Evolutionary conservation across 2,329 filamentous ascomycete species (phyloP).

Genomic region (Trichoderma endophyticum): DNA sequence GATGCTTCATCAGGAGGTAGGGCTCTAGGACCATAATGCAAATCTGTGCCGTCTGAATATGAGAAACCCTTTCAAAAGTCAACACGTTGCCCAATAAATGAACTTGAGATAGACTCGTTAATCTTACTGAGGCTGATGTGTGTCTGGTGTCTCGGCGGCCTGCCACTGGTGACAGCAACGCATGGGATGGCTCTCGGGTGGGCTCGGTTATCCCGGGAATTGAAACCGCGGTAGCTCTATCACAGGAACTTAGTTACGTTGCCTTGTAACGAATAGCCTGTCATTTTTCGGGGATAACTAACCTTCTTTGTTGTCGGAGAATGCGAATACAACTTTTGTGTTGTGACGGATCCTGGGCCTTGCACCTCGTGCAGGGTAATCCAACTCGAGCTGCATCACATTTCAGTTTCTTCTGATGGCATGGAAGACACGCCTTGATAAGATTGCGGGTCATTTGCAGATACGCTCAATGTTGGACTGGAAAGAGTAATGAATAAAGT

Average conservation of each 20-base stretch:
- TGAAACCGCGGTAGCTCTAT: not conserved
- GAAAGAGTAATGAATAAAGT: not conserved
- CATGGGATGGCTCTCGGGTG: not conserved
- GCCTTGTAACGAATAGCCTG: not conserved
- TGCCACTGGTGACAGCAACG: not conserved
- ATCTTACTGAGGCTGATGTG: not conserved
- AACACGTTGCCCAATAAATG: fast-evolving
- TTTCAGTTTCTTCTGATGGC: not conserved
- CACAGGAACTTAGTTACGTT: not conserved
- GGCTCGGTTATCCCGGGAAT: not conserved
- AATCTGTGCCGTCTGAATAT: not conserved
- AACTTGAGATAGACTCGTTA: not conserved
- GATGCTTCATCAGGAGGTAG: not conserved
- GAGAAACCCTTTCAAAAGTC: not conserved
- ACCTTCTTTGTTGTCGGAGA: not conserved
- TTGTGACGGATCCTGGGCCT: not conserved
- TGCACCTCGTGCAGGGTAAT: not conserved
- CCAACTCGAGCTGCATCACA: not conserved
- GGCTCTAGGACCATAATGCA: not conserved
- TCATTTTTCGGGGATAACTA: not conserved
- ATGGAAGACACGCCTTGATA: not conserved
- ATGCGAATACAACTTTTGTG: not conserved
- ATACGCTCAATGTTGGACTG: not conserved
- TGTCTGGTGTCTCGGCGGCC: not conserved
- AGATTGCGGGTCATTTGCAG: not conserved